Evolutionary conservation across 1,284 basidiomycete genomes (phyloP), one percentile per base, ranked within the genome.

Genomic region (Cutaneotrichosporon sp.): DNA sequence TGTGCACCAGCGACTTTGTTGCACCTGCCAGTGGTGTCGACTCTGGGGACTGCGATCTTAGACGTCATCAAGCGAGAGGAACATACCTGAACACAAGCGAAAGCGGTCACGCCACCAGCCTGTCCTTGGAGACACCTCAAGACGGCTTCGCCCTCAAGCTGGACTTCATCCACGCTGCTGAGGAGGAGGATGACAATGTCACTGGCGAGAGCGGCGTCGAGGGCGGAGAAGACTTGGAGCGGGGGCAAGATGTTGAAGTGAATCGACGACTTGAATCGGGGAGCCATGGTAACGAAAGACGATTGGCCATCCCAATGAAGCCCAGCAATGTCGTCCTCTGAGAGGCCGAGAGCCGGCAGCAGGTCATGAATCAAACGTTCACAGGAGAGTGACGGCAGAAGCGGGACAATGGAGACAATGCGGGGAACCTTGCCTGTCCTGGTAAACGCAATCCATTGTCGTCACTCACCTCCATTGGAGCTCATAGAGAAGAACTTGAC

Each of bases 171-270:
- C 2, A 73, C 82, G 9, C 90, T 89, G 42, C 92, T 83, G 63
- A 87, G 77, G 46, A 81, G 71, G 16, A 92, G 83, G 7, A 93
- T 80, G 62, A 95, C 88, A 74, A 97, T 97, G 81, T 99, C 96
- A 13, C 93, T 91, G 2, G 88, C 90, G 75, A 93, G 89, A 73
- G 89, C 90, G 0, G 90, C 89, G 74, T 97, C 94, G 42, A 99
- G 85, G 0, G 91, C 86, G 2, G 88, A 85, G 75, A 92, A 95
- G 49, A 93, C 84, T 49, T 83, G 82, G 60, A 85, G 83, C 69
- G 90, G 88, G 0, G 86, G 87, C 0, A 93, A 83, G 60, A 88
- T 86, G 60, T 94, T 84, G 76, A 97, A 89, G 74, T 97, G 93
- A 0, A 97, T 82, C 4, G 88, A 90, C 0, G 94, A 92, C 78